Conservation (phyloP, 129 eudicot species). For the Oenanthe sinensis region DNA sequence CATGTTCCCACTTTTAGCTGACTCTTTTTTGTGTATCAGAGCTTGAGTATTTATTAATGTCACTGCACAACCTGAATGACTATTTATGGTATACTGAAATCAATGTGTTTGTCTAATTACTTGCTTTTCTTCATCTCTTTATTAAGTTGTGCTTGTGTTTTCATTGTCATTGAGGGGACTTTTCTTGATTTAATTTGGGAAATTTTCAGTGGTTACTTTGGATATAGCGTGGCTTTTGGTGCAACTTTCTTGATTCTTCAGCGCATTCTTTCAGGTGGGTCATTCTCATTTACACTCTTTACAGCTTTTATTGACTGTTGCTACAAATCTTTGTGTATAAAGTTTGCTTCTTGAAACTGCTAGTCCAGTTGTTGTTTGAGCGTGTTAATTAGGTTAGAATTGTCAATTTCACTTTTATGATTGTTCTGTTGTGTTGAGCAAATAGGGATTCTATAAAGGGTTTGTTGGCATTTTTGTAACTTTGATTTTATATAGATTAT, state of each 20-base stretch:
- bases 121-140: constrained; percentile 45
- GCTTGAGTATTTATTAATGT: constrained; percentile 27
- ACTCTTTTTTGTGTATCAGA: constrained; percentile 22
- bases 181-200: constrained; percentile 18
- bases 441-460: constrained; percentile 13
- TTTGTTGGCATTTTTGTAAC: constrained; percentile 2
- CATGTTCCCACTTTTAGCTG: constrained; percentile 42
- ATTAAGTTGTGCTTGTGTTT: constrained; percentile 24
- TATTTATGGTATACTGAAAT: constrained; percentile 47
- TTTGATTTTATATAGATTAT: constrained; percentile 12
- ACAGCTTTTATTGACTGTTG: constrained; percentile 8
- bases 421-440: not conserved
- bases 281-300: constrained; percentile 7
- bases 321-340: not conserved
- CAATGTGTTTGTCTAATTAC: constrained; percentile 33
- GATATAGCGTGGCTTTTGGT: constrained; percentile 10
- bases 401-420: not conserved
- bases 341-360: not conserved
- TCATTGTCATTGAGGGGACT: constrained; percentile 35
- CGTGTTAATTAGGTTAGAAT: not conserved
- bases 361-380: not conserved
- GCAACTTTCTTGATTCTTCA: constrained; percentile 22
- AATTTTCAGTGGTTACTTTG: constrained; percentile 30
- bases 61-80: constrained; percentile 25
- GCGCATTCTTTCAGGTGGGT: constrained; percentile 30